A percentile compares a stretch with the other conserved stretches of the same genome.
These are phyloP conservation scores for Stephania cephalantha DNA, from an alignment of 164 flowering plant genomes.

Conservation along the genomic window DNA sequence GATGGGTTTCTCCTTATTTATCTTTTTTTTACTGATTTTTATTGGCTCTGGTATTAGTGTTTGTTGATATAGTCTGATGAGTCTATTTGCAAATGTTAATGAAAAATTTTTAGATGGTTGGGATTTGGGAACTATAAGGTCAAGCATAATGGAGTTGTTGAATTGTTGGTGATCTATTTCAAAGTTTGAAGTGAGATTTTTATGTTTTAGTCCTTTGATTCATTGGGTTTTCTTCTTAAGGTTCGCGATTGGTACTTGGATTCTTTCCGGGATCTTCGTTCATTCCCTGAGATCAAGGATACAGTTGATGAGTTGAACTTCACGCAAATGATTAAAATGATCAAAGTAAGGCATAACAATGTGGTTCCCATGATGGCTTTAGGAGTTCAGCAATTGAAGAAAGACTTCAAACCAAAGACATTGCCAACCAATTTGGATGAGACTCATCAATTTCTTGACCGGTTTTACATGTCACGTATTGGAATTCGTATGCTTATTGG, in stretches of 20 bases:
- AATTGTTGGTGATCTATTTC: not conserved
- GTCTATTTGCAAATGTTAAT: not conserved
- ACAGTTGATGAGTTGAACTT: conserved; percentile 65
- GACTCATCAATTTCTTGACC: conserved; percentile 88
- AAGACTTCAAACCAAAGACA: conserved; percentile 47
- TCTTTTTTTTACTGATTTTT: not conserved
- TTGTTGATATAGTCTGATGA: not conserved
- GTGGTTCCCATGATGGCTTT: conserved; percentile 95
- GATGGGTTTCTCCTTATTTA: not conserved
- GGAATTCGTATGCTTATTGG: conserved; percentile 99
- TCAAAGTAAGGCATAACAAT: conserved; percentile 93
- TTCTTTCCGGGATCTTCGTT: conserved; percentile 78
- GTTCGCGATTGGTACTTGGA: conserved; percentile 97
- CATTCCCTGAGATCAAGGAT: conserved; percentile 70
- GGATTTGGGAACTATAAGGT: not conserved
- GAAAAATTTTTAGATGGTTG: not conserved
- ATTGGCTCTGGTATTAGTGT: not conserved
- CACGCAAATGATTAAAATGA: conserved; percentile 85
- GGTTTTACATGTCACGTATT: conserved; percentile 95
- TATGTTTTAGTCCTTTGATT: not conserved
- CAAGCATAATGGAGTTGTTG: not conserved
- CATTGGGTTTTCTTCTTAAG: conserved; percentile 24
- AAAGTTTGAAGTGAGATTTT: not conserved
- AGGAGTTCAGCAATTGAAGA: conserved; percentile 93
- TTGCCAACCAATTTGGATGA: conserved; percentile 46